phyloP scores from a whole-genome alignment of 140 eudicot genomes.

The Stevia rebaudiana region DNA sequence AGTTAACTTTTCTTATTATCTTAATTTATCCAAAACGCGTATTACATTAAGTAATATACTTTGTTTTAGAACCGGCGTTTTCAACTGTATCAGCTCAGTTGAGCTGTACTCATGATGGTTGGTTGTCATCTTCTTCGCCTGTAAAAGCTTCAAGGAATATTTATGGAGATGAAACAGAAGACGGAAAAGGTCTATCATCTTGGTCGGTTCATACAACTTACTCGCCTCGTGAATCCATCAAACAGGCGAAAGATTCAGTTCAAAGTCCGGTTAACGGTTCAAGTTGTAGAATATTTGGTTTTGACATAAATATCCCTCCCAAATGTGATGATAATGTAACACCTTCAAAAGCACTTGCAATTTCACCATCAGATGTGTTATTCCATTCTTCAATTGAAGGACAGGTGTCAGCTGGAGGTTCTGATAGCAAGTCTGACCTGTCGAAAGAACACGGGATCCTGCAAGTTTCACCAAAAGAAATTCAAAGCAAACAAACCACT shows the following conservation, averaged over 20 bases:
- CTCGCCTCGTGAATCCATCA: conserved; percentile 35
- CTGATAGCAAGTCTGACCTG: conserved; percentile 47
- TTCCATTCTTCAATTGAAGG: conserved; percentile 28
- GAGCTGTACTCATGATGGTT: conserved; percentile 43
- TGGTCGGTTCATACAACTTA: conserved; percentile 49
- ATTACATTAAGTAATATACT: neutral
- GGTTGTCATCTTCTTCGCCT: conserved; percentile 39
- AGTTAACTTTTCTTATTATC: conserved; percentile 5
- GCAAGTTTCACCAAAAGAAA: conserved; percentile 53
- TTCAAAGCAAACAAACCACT: conserved; percentile 58
- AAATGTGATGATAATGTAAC: conserved; percentile 6
- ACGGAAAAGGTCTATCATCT: conserved; percentile 41
- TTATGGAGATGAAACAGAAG: conserved; percentile 51
- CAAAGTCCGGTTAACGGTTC: conserved; percentile 24
- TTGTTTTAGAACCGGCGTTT: conserved; percentile 45
- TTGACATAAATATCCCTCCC: conserved; percentile 51
- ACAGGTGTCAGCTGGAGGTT: conserved; percentile 37
- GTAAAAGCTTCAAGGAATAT: conserved; percentile 38
- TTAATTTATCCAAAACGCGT: neutral
- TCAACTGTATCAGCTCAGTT: conserved; percentile 49
- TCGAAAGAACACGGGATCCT: conserved; percentile 52
- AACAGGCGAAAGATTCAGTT: conserved; percentile 20
- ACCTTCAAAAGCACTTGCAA: conserved; percentile 22
- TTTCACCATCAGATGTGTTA: conserved; percentile 22
- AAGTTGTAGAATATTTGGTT: conserved; percentile 74